Base-by-base conservation (phyloP, 345 rosid genomes). In the Citrus medica region DNA sequence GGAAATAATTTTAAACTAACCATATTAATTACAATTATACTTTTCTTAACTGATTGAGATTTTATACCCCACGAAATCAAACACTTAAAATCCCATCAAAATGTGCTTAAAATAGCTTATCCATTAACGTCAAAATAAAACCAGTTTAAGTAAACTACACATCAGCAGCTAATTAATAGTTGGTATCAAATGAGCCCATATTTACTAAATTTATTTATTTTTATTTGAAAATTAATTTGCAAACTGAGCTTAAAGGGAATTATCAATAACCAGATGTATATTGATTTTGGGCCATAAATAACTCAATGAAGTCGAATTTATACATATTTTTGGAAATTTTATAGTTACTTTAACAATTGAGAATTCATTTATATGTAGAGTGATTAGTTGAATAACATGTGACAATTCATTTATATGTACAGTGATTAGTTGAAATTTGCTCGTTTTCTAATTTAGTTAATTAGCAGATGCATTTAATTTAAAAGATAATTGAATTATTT, bases 1-100 rank as follows among this genome's bases (percentile, higher is more conserved):
- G 62, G 59, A 28, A 24, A 48, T 66, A 40, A n/a, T 24, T n/a
- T 21, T 35, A 69, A 68, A 9, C 58, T 33, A 37, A 59, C 62
- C 62, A 59, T 59, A 59, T 59, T 79, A 74, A 76, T 79, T 68
- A 55, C 13, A 71, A n/a, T 59, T 40, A 13, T 75, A 17, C 28
- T 74, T 84, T 82, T 76, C 86, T 83, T 84, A 85, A 82, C 84
- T 79, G 91, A 88, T 88, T 80, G 83, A 79, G 91, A 83, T 80
- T 76, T 88, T 72, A 86, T 80, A 86, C 84, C 86, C 87, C 89
- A 83, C 84, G 89, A 86, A 85, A 88, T 83, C 84, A 71, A 88
- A 68, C 82, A 80, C 82, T 71, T 78, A 81, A 78, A 76, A 76
- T 79, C 84, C 67, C 84, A 80, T 76, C 77, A 77, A 76, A 75